Percentiles rank a stretch among this genome's conserved stretches.
Evolutionary conservation across 202 grass and related monocot species (phyloP).

Genomic region (Setaria italica): DNA sequence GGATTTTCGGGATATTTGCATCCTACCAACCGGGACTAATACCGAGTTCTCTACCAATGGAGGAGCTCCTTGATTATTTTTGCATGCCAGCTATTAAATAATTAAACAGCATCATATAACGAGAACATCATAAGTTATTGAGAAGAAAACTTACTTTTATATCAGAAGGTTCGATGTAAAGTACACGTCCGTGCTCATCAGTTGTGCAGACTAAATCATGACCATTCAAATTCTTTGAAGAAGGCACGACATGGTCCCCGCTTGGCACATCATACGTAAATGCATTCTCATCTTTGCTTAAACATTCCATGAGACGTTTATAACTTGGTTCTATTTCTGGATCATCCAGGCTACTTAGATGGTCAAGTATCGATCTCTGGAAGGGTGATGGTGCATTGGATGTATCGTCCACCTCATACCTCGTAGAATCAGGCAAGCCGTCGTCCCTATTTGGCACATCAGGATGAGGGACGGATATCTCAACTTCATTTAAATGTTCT

Average conservation of each 20-base stretch:
- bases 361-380: no score
- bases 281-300: slow-evolving; percentile 41
- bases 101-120: slow-evolving; percentile 6
- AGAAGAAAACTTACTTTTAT: slow-evolving; percentile 47
- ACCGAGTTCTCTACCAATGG: no score
- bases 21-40: no score
- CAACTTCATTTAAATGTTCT: no score
- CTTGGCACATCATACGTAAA: slow-evolving; percentile 51
- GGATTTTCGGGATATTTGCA: no score
- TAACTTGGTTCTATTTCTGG: slow-evolving; percentile 57
- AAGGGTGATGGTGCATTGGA: no score
- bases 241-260: slow-evolving; percentile 36
- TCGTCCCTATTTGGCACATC: no score
- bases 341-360: slow-evolving; percentile 1
- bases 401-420: no score
- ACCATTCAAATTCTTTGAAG: slow-evolving; percentile 23
- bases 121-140: background rate
- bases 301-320: slow-evolving; percentile 62
- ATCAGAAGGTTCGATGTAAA: slow-evolving; percentile 38
- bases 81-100: background rate
- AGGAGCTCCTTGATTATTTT: slow-evolving; percentile 33
- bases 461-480: no score
- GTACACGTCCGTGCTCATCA: slow-evolving; percentile 21
- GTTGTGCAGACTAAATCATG: slow-evolving; percentile 29
- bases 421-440: no score